Evolutionary conservation across 1,284 basidiomycete species (phyloP), one percentile per base, ranked within the genome.

Genomic region (Cryptococcus maquisensis): DNA sequence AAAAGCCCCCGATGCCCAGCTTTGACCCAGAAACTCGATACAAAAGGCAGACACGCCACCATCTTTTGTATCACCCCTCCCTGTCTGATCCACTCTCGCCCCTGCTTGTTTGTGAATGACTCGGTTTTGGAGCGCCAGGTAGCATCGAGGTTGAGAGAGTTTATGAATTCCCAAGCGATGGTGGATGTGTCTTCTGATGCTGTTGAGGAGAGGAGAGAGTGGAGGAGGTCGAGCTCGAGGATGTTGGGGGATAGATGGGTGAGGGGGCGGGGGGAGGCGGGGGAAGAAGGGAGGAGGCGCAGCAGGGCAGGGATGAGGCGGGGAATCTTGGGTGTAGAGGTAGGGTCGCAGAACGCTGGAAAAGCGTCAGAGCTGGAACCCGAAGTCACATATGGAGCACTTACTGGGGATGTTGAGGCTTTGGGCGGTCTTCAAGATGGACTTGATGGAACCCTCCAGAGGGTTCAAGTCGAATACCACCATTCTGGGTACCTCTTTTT

Each of bases 401-500:
- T 59, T 60, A 90, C 87, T 80, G 65, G 71, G 69, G 28, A 86
- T 82, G 4, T 72, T 64, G 40, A 78, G 65, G 36, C 76, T 61
- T 41, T 73, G 65, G 67, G 84, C 69, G 18, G 66, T 57, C 32
- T 74, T 60, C 7, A 90, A 75, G 12, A 92, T 57, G 0, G 71
- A 60, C 13, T 74, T 69, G 28, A 96, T 79, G 0, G 81, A 73
- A 1, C 79, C 73, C 0, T 83, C 67, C 0, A 81, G 80, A 46
- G 91, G 71, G 72, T 98, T 98, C 0, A 84, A 90, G 67, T 98
- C 95, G 26, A 96, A 73, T 1, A 84, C 87, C 16, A 96, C 81
- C 16, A 95, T 65, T 20, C 61, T 66, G 0, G 90, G 87, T 74
- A 69, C 39, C 74, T 69, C 21, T 9, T 37, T 20, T 15, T 35